Conservation (phyloP, 2,329 filamentous ascomycete species). For the Fusarium circinatum region DNA sequence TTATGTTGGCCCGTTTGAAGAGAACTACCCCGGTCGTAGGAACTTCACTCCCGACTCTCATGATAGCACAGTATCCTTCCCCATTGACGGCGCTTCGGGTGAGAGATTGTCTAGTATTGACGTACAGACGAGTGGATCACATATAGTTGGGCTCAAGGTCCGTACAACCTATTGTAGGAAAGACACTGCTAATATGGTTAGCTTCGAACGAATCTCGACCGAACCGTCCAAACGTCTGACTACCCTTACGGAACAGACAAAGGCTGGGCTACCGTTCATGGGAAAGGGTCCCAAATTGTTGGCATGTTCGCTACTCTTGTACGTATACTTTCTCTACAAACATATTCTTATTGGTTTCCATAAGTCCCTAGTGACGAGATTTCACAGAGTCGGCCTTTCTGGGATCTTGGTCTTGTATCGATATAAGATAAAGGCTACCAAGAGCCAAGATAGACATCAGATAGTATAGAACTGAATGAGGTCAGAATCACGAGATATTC, state of each 20-base stretch:
- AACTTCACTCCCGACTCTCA: neutral
- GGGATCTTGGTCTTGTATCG: neutral
- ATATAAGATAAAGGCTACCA: neutral
- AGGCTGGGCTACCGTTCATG: neutral
- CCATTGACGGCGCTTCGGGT: neutral
- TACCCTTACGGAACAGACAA: neutral
- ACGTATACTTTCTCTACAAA: accelerated
- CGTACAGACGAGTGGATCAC: neutral
- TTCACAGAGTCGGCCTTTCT: neutral
- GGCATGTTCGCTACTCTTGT: neutral
- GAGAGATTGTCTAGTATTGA: neutral
- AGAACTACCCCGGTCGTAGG: neutral
- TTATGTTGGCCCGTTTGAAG: neutral
- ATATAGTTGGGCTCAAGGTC: neutral
- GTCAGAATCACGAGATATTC: accelerated
- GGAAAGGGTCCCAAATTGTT: no score
- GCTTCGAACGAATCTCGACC: neutral
- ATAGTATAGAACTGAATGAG: neutral
- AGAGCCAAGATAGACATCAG: neutral
- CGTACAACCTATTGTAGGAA: accelerated
- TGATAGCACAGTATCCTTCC: neutral
- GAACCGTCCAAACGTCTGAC: neutral
- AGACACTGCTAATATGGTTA: neutral
- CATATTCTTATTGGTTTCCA: accelerated
- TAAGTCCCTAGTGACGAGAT: accelerated